A percentile compares a stretch with the other conserved stretches of the same genome.
These are phyloP conservation scores for Colletotrichum sp. DNA, from an alignment of 2,329 filamentous ascomycete species.

Conservation along the genomic window DNA sequence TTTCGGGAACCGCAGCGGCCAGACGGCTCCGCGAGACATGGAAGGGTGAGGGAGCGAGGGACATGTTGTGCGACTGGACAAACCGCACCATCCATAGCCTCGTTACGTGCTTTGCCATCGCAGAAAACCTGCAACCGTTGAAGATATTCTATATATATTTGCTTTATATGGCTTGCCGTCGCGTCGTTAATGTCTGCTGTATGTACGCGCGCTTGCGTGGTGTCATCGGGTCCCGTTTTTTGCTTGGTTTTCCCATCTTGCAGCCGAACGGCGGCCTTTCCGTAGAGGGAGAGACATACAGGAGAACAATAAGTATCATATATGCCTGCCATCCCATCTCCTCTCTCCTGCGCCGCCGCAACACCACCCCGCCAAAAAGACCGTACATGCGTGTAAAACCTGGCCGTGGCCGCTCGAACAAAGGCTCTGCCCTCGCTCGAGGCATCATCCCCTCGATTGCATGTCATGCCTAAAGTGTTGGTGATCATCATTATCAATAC, in stretches of 20 bases:
- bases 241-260: not conserved
- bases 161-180: not conserved
- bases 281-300: not conserved
- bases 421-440: not conserved
- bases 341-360: not conserved
- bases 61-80: not conserved
- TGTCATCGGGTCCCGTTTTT: not conserved
- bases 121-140: slow-evolving; percentile 1
- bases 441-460: not conserved
- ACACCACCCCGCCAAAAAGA: not conserved
- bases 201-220: not conserved
- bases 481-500: slow-evolving; percentile 13
- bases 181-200: not conserved
- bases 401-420: not conserved
- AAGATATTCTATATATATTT: slow-evolving; percentile 2
- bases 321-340: not conserved
- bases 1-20: not conserved
- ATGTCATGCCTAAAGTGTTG: slow-evolving; percentile 2
- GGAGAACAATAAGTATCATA: not conserved
- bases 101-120: not conserved
- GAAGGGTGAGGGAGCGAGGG: not conserved
- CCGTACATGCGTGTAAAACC: not conserved
- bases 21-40: not conserved
- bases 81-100: not conserved
- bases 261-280: not conserved